phyloP scores from a whole-genome alignment of 768 basidiomycete genomes.

The Agaricus sinodeliciosus region DNA sequence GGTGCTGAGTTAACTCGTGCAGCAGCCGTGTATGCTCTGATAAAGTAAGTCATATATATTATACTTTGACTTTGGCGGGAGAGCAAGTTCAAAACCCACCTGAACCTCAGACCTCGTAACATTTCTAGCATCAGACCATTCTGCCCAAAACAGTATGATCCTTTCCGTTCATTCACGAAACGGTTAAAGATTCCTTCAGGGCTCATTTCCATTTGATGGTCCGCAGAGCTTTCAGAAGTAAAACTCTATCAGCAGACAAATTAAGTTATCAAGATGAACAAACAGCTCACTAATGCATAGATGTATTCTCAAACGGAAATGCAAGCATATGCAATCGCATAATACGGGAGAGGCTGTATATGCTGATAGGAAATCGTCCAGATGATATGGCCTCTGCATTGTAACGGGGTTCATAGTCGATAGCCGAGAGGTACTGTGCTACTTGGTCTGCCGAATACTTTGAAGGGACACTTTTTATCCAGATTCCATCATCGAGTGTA shows the following conservation, averaged over 20 bases:
- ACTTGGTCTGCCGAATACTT: conserved; percentile 17
- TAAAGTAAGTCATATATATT: background rate
- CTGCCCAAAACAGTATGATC: conserved; percentile 25
- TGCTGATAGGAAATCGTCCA: conserved; percentile 17
- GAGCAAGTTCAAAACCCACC: conserved; percentile 10
- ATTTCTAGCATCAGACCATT: conserved; percentile 21
- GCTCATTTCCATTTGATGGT: conserved; percentile 21
- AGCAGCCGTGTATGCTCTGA: conserved; percentile 20
- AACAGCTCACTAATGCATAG: conserved; percentile 30
- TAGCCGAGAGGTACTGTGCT: conserved; percentile 19
- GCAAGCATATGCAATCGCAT: conserved; percentile 23
- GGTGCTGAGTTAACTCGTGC: conserved; percentile 21
- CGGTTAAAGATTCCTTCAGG: conserved; percentile 17
- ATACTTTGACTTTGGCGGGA: background rate
- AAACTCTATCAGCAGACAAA: background rate
- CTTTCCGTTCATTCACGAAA: conserved; percentile 16
- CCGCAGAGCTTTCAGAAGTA: conserved; percentile 12
- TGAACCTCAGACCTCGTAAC: conserved; percentile 22
- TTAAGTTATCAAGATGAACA: background rate
- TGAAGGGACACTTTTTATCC: conserved; percentile 21
- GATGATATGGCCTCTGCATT: conserved; percentile 13
- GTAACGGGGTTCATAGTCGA: conserved; percentile 15
- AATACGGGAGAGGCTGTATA: conserved; percentile 21
- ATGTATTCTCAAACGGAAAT: conserved; percentile 31
- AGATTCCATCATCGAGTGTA: conserved; percentile 13